These are phyloP conservation scores for Grigorovia yakushimaensis DNA, from an alignment of 805 yeast genomes.

Conservation along the genomic window DNA sequence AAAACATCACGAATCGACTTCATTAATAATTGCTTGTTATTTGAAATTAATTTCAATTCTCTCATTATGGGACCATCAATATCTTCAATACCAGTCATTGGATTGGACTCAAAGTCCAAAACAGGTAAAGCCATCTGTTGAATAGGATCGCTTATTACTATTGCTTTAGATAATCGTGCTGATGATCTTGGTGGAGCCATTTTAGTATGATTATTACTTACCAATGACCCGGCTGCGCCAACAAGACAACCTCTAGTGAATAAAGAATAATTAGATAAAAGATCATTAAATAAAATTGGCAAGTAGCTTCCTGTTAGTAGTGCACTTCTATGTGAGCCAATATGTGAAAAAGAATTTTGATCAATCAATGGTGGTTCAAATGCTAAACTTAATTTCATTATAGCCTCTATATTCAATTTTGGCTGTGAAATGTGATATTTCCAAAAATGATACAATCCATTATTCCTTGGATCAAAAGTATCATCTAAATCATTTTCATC, in stretches of 20 bases:
- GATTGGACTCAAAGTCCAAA: slow-evolving; percentile 5
- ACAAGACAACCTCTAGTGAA: slow-evolving; percentile 44
- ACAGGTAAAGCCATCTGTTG: neutral
- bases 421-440: slow-evolving; percentile 20
- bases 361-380: slow-evolving; percentile 47
- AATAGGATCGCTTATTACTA: slow-evolving; percentile 9
- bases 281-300: slow-evolving; percentile 55
- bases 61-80: slow-evolving; percentile 32
- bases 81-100: slow-evolving; percentile 38
- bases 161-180: slow-evolving; percentile 12
- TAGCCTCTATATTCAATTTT: slow-evolving; percentile 39
- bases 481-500: neutral
- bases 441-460: slow-evolving; percentile 24
- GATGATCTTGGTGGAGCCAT: slow-evolving; percentile 18
- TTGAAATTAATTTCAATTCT: slow-evolving; percentile 17
- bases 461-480: slow-evolving; percentile 20
- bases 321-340: slow-evolving; percentile 46
- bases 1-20: slow-evolving; percentile 53
- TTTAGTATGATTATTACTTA: slow-evolving; percentile 3
- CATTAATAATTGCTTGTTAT: slow-evolving; percentile 40
- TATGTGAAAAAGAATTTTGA: slow-evolving; percentile 17
- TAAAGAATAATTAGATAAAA: slow-evolving; percentile 44
- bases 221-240: slow-evolving; percentile 40
- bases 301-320: slow-evolving; percentile 52
- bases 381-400: slow-evolving; percentile 55